Conservation (phyloP, 208 protist genomes). For the Trypanosomatidae sp. region DNA sequence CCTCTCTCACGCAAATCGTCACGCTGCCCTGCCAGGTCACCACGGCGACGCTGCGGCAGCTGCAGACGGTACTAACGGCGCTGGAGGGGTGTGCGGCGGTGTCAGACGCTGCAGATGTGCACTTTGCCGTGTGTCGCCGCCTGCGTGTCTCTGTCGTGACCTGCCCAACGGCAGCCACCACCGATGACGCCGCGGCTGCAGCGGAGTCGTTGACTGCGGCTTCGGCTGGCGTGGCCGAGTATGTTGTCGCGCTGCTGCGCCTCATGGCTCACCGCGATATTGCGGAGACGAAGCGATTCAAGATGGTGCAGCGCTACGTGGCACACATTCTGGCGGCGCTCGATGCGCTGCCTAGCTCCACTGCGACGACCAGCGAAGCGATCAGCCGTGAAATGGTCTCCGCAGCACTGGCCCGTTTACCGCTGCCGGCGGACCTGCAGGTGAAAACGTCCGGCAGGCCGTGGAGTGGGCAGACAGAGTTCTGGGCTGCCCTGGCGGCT, state of each 20-base stretch:
- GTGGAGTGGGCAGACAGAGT: neutral
- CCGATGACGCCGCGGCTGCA: neutral
- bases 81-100: slow-evolving; percentile 12
- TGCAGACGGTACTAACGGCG: slow-evolving; percentile 15
- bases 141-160: slow-evolving; percentile 16
- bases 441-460: neutral
- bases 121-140: slow-evolving; percentile 8
- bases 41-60: slow-evolving; percentile 9
- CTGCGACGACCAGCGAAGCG: neutral
- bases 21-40: slow-evolving; percentile 21
- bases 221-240: too few relatives aligned
- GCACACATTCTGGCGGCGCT: slow-evolving; percentile 1
- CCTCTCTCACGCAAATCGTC: slow-evolving; percentile 26
- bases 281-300: slow-evolving; percentile 4
- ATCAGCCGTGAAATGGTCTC: neutral
- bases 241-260: slow-evolving; percentile 10
- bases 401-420: neutral
- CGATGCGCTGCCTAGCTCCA: too few relatives aligned
- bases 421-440: slow-evolving; percentile 16
- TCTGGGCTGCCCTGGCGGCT: slow-evolving; percentile 4
- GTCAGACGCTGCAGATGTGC: too few relatives aligned
- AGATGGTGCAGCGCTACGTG: slow-evolving; percentile 8
- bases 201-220: too few relatives aligned
- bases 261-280: slow-evolving; percentile 1
- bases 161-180: neutral